Base-by-base conservation (phyloP, 2,329 filamentous ascomycete genomes). In the Byssochlamys sp. region DNA sequence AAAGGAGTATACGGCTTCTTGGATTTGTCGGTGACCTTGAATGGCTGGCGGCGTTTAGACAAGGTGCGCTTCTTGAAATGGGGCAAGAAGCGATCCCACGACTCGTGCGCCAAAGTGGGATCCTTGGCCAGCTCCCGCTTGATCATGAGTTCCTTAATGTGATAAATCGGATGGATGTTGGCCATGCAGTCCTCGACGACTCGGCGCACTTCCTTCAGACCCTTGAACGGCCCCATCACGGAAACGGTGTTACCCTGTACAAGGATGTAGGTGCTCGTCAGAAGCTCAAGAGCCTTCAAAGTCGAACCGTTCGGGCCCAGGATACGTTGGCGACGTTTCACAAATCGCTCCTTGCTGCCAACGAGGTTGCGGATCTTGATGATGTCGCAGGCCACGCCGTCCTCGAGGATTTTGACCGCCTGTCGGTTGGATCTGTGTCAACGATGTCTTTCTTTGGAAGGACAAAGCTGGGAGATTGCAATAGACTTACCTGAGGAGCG, bases 1-100 rank as follows among this genome's bases (percentile, higher is more conserved):
- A 99, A 99, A 9, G 94, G 92, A 63, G 95, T 99, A 80, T 96
- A 99, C 11, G 81, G 76, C 82, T 96, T 97, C 83, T 92, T 95
- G 71, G 80, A 76, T 82, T 99, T 99, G 80, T 99, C 91, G 56
- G 84, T 90, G 70, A 99, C 86, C 69, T 89, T 90, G 80, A 84
- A 84, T 0, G 94, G 95, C 66, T 86, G 84, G 64, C 84, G 84
- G 64, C 94, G 83, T 78, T 91, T 91, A 77, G 84, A 91, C 63
- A 97, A 81, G 57, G 87, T 92, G 69, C 90, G 86, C 80, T 89
- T 95, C 83, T 95, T 96, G 80, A 97, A 97, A 73, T 99, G 91
- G 54, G 94, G 94, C 55, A 99, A 80, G 78, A 97, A 99, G 19
- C 92, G 84, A 68, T 95, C 91, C 92, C 92, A 99, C 72, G 85